Evolutionary conservation across 2,329 filamentous ascomycete species (phyloP).

Genomic region (Penicillium italicum): DNA sequence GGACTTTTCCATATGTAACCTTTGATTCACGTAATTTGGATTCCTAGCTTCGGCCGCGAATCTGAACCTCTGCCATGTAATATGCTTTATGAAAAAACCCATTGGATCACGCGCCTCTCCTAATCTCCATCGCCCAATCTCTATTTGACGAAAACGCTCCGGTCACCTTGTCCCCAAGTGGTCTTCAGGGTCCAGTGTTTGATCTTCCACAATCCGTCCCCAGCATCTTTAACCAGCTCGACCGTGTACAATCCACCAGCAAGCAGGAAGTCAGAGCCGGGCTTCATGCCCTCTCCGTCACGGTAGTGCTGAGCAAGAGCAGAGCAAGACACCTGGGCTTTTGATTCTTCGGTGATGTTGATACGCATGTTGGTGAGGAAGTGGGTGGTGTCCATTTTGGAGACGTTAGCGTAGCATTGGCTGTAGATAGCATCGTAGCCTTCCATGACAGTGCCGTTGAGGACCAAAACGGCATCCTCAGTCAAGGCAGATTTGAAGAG

Average conservation of each 20-base stretch:
- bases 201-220: constrained; percentile 35
- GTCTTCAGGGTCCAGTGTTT: constrained; percentile 29
- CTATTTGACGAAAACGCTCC: not conserved
- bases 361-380: constrained; percentile 24
- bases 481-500: constrained; percentile 33
- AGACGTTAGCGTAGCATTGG: constrained; percentile 19
- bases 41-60: too few species aligned
- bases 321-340: constrained; percentile 15
- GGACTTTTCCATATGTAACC: too few species aligned
- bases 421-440: constrained; percentile 21
- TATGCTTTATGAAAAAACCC: not conserved
- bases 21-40: too few species aligned
- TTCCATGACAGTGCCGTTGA: constrained; percentile 19
- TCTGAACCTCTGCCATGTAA: not conserved
- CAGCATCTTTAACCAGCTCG: constrained; percentile 29
- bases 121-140: not conserved
- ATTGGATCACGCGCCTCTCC: not conserved
- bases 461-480: constrained; percentile 16
- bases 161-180: constrained; percentile 29
- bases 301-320: constrained; percentile 23
- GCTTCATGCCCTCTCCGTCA: constrained; percentile 24
- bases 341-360: constrained; percentile 11
- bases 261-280: constrained; percentile 22
- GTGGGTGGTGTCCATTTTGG: constrained; percentile 31
- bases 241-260: constrained; percentile 28